These are phyloP conservation scores for Buxus sempervirens DNA, from an alignment of 164 flowering plant genomes.

Conservation along the genomic window DNA sequence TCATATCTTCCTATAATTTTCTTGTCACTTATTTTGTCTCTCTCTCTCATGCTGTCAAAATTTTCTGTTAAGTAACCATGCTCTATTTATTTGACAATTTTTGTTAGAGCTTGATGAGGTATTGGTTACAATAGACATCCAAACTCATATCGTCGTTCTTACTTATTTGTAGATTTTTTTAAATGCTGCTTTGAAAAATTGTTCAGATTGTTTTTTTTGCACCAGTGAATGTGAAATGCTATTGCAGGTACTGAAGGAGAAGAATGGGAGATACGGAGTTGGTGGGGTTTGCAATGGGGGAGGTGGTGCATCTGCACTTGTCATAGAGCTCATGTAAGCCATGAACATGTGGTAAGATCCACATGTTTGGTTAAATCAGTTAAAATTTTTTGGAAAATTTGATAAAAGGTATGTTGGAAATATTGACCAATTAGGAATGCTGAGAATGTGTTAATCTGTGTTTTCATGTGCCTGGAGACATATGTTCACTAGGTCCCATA, in stretches of 20 bases:
- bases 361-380: not conserved
- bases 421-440: too few relatives aligned
- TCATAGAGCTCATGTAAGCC: conserved; percentile 70
- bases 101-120: too few relatives aligned
- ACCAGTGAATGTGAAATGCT: conserved; percentile 5
- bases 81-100: too few relatives aligned
- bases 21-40: not conserved
- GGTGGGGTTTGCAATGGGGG: conserved; percentile 81
- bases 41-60: not conserved
- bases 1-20: not conserved
- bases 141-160: too few relatives aligned
- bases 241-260: conserved; percentile 63
- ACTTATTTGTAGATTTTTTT: too few relatives aligned
- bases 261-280: conserved; percentile 65
- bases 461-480: too few relatives aligned
- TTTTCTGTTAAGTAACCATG: not conserved
- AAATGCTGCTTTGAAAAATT: not conserved
- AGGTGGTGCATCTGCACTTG: conserved; percentile 87
- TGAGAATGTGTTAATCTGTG: too few relatives aligned
- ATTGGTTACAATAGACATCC: too few relatives aligned
- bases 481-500: too few relatives aligned
- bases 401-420: too few relatives aligned
- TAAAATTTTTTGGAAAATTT: too few relatives aligned
- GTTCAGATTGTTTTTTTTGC: not conserved
- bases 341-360: conserved; percentile 27